Evolutionary conservation across 1,284 basidiomycete species (phyloP).

Genomic region (Melampsora allii-populina): DNA sequence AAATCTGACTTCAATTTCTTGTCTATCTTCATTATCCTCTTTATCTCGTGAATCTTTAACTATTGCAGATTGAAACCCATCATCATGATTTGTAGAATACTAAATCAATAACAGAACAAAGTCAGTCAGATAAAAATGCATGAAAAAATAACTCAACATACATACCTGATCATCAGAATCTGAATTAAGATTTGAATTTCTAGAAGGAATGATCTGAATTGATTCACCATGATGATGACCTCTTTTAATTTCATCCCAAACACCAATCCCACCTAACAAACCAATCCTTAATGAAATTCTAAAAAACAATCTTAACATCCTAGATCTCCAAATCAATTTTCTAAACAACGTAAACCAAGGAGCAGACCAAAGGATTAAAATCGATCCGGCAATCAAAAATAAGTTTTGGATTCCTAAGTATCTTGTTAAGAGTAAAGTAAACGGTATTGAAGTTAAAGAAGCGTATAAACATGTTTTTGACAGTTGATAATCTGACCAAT

Average conservation of each 20-base stretch:
- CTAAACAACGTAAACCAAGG: slow-evolving; percentile 51
- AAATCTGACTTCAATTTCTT: slow-evolving; percentile 52
- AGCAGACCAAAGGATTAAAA: slow-evolving; percentile 52
- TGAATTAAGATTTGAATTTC: slow-evolving; percentile 4
- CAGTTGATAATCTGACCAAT: neutral
- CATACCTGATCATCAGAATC: neutral
- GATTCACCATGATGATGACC: slow-evolving; percentile 8
- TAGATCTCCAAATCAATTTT: slow-evolving; percentile 51
- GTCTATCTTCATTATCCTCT: slow-evolving; percentile 1
- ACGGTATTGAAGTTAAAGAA: slow-evolving; percentile 40
- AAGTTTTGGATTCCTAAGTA: slow-evolving; percentile 50
- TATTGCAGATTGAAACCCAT: neutral
- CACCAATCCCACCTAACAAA: slow-evolving; percentile 6
- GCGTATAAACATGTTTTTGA: neutral
- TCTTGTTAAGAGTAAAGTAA: slow-evolving; percentile 52
- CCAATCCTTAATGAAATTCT: neutral
- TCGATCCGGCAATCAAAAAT: slow-evolving; percentile 48
- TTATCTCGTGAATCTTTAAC: neutral
- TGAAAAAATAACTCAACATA: neutral
- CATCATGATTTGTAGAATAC: slow-evolving; percentile 27
- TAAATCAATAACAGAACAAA: neutral
- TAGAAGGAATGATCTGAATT: slow-evolving; percentile 28
- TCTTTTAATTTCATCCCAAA: slow-evolving; percentile 11
- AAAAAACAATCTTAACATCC: neutral
- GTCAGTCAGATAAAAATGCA: neutral